Evolutionary conservation across 1,284 basidiomycete genomes (phyloP), one percentile per base, ranked within the genome.

Genomic region (Earliella scabrosa): DNA sequence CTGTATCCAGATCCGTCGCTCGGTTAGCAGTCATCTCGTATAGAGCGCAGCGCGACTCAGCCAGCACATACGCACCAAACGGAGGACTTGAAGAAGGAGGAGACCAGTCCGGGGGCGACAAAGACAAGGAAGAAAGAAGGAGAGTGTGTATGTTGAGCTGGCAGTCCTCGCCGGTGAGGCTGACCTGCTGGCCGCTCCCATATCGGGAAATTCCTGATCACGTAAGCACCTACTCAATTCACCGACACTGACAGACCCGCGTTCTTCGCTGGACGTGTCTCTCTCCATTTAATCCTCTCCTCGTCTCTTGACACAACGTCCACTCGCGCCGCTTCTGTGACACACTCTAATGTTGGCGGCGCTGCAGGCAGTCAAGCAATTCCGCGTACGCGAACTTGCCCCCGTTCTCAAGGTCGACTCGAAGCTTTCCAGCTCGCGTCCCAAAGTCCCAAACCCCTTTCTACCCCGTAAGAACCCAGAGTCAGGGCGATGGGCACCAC

Each of bases 401-500:
- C 45, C 60, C 20, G 40, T 52, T 26, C 51, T 63, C 32, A 50
- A 58, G 36, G 52, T 54, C 34, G 48, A 53, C 18, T 31, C 64
- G 2, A 41, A 51, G 23, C 14, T 32, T 14, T 35, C 60, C 2
- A 52, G 26, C 26, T 45, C 60, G 16, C 51, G 40, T 14, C 56
- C 56, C 26, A 68, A 66, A 36, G 26, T 73, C 26, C 61, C 39
- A 29, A 92, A 91, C 66, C 90, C 90, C 3, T 92, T 92, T 72
- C 66, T 90, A 35, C 81, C 88, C 10, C 77, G 75, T 44, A 79
- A 78, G 57, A 87, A 87, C 62, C 72, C 81, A 1, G 74, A 78
- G 45, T 83, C 84, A 0, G 83, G 83, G 20, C 77, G 82, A 68
- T 92, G 89, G 89, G 78, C 79, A 40, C 81, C 83, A 0, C 77